Evolutionary conservation across 2,329 filamentous ascomycete species (phyloP).

Genomic region (Calonectria fujianensis): DNA sequence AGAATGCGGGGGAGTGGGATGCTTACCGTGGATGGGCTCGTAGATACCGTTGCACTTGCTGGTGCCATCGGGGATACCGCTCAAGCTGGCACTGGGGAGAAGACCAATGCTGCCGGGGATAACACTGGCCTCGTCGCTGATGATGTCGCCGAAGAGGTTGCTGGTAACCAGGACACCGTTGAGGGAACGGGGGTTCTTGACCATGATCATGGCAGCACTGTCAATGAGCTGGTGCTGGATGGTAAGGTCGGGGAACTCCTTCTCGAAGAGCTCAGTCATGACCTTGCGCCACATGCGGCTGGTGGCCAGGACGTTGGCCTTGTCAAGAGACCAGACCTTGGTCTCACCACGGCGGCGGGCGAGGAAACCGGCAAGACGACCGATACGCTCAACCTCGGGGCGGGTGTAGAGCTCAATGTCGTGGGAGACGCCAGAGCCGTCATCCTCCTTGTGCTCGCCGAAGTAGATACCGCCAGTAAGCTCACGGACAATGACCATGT

Average conservation of each 20-base stretch:
- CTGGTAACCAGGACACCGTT: constrained; percentile 95
- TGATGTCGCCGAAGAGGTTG: constrained; percentile 97
- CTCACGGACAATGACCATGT: constrained; percentile 95
- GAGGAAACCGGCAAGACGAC: constrained; percentile 86
- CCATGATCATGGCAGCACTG: constrained; percentile 97
- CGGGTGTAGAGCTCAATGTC: constrained; percentile 93
- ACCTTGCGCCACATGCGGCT: constrained; percentile 92
- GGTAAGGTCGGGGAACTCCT: constrained; percentile 91
- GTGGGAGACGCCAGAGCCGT: constrained; percentile 83
- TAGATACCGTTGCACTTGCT: constrained; percentile 94
- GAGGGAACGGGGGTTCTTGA: constrained; percentile 91
- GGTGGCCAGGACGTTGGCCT: constrained; percentile 96
- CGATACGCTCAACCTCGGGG: constrained; percentile 90
- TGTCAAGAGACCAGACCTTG: constrained; percentile 89
- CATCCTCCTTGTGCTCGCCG: constrained; percentile 83
- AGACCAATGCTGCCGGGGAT: constrained; percentile 94
- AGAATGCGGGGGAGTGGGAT: background rate
- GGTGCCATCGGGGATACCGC: constrained; percentile 90
- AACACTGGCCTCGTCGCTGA: constrained; percentile 94
- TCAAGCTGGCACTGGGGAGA: constrained; percentile 90
- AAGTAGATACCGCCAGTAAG: constrained; percentile 97
- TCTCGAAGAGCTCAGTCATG: constrained; percentile 87
- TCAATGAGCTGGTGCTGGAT: constrained; percentile 95
- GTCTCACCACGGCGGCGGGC: constrained; percentile 84
- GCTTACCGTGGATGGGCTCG: constrained; percentile 94